Evolutionary conservation across 768 basidiomycete genomes (phyloP).

Genomic region (Tricholoma saponaceum): DNA sequence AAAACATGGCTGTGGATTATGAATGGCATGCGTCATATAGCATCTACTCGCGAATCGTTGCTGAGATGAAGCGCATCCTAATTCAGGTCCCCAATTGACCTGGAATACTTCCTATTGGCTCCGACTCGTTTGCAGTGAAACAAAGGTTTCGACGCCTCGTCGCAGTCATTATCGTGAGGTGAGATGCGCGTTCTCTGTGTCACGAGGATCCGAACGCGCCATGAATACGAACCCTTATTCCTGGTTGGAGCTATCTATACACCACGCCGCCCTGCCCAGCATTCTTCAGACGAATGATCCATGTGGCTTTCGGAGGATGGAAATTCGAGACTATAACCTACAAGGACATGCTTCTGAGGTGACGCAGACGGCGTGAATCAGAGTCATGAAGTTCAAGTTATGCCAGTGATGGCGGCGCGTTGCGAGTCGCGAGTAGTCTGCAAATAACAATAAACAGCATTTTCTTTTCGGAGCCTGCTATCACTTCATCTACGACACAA

Average conservation of each 20-base stretch:
- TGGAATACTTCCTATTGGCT: neutral
- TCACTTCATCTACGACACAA: no score
- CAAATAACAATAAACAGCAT: no score
- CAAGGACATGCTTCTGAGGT: no score
- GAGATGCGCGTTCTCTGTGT: neutral
- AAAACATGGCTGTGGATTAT: neutral
- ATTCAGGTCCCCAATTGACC: neutral
- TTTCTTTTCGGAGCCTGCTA: no score
- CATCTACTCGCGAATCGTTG: neutral
- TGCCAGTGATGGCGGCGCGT: no score
- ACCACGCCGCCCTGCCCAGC: neutral
- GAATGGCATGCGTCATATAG: neutral
- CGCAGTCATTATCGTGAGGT: neutral
- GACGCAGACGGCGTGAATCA: no score
- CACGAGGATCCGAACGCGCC: neutral
- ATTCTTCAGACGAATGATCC: neutral
- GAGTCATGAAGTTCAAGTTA: no score
- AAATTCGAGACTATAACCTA: no score
- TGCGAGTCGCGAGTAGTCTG: no score
- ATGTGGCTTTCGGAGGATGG: neutral
- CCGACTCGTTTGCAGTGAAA: neutral
- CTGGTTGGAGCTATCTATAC: neutral
- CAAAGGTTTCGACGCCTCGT: neutral
- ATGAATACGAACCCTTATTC: neutral
- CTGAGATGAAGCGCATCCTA: neutral